Evolutionary conservation across 1,284 basidiomycete genomes (phyloP).

Genomic region (Irpex sp.): DNA sequence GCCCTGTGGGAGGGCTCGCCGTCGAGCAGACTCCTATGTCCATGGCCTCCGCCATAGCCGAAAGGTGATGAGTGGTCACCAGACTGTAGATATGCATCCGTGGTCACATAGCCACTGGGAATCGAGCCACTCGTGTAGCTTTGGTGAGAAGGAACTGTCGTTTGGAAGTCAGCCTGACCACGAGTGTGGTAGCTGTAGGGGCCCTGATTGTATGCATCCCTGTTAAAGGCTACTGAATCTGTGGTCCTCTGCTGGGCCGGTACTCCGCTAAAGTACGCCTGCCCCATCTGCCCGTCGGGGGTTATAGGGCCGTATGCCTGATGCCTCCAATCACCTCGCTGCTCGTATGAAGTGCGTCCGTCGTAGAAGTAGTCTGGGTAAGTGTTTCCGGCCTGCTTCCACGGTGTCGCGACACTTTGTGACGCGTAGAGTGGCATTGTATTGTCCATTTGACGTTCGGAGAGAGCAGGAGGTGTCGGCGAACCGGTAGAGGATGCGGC

Average conservation of each 20-base stretch:
- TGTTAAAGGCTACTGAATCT: conserved; percentile 6
- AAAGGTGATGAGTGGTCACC: conserved; percentile 11
- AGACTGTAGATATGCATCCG: conserved; percentile 11
- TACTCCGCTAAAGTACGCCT: conserved; percentile 8
- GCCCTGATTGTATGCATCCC: conserved; percentile 10
- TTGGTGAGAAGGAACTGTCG: conserved; percentile 15
- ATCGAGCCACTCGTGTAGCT: conserved; percentile 16
- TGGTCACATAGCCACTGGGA: conserved; percentile 13
- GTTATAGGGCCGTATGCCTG: conserved; percentile 9
- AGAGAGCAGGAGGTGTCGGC: conserved; percentile 15
- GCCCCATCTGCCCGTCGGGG: conserved; percentile 5
- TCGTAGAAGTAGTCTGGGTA: conserved; percentile 12
- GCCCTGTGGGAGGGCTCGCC: conserved; percentile 9
- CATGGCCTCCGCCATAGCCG: conserved; percentile 10
- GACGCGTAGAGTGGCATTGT: conserved; percentile 3
- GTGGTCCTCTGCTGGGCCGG: conserved; percentile 10
- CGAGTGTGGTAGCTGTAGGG: conserved; percentile 13
- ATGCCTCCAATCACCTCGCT: conserved; percentile 15
- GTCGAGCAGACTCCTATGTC: conserved; percentile 1
- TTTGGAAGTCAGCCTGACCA: conserved; percentile 9
- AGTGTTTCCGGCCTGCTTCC: conserved; percentile 11
- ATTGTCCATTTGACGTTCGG: conserved; percentile 3
- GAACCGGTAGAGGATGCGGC: conserved; percentile 16
- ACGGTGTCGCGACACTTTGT: conserved; percentile 12
- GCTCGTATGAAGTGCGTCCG: conserved; percentile 6